Base-by-base conservation (phyloP, 805 yeast species). In the Grigorovia yakushimaensis region DNA sequence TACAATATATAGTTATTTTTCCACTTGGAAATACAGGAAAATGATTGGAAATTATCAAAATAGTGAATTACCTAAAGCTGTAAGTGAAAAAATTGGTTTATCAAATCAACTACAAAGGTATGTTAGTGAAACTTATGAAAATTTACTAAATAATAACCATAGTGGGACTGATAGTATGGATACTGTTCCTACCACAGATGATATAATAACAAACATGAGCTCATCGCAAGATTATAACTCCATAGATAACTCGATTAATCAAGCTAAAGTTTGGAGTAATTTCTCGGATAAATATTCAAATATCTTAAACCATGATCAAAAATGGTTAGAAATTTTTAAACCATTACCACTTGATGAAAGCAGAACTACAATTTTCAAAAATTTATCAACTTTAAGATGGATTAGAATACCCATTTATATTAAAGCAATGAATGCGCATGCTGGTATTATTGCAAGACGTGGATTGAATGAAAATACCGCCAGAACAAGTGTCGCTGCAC, bases 351-450 rank as follows among this genome's bases (percentile, higher is more conserved):
- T 76, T 47, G 71, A 66, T 48, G 48, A 61, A 1, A 66, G 68
- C 11, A 60, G 78, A 50, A 49, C 47, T 39, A 54, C 54, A 15
- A 81, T 82, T 37, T 60, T 77, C 33, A 60, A 70, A 2, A 75
- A 77, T 51, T 68, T 89, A 59, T 84, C 86, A 62, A 55, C 63
- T 19, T 61, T 91, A 21, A 71, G 74, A 2, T 89, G 96, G 96
- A 69, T 77, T 43, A 87, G 89, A 59, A 74, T 85, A 40, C 84
- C 93, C 0, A 81, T 83, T 1, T 79, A 77, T 54, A 71, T 89
- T 42, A 81, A 79, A 51, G 74, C 82, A 17, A 70, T 83, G 58
- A 88, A 88, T 62, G 81, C 97, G 0, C 98, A 89, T 59, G 95
- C 84, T 49, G 85, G 84, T 4, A 85, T 91, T 46, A 84, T 88